Conservation (phyloP, 2,329 filamentous ascomycete genomes). For the Sporothrix humicola region DNA sequence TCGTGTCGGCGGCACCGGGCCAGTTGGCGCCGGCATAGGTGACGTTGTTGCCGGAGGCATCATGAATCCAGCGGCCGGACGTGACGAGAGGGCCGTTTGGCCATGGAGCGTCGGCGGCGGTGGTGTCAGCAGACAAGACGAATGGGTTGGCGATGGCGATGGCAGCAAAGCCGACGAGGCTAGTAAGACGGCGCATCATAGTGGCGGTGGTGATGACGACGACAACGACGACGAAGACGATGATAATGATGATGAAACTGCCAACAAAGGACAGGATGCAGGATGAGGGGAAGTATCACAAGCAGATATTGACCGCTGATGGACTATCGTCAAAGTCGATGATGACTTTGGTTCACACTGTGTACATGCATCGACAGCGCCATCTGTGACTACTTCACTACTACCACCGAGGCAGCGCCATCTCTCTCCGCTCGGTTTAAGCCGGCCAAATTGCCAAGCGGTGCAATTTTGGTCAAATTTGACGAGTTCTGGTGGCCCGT, state of each 20-base stretch:
- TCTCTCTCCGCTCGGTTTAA: neutral
- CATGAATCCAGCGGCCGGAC: constrained; percentile 51
- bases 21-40: constrained; percentile 65
- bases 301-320: too few species aligned
- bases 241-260: neutral
- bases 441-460: constrained; percentile 16
- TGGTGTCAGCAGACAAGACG: too few species aligned
- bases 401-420: neutral
- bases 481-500: neutral
- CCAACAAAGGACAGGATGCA: too few species aligned
- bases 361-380: neutral
- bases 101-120: constrained; percentile 42
- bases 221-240: neutral
- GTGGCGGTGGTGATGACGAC: neutral
- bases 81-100: constrained; percentile 52
- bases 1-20: constrained; percentile 66
- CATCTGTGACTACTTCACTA: neutral
- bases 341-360: neutral
- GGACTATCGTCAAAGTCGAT: neutral
- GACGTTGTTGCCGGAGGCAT: constrained; percentile 51
- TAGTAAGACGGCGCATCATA: neutral
- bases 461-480: too few species aligned
- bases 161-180: neutral
- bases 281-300: too few species aligned
- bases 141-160: neutral